Conservation (phyloP, 129 eudicot genomes). For the Lonicera japonica region DNA sequence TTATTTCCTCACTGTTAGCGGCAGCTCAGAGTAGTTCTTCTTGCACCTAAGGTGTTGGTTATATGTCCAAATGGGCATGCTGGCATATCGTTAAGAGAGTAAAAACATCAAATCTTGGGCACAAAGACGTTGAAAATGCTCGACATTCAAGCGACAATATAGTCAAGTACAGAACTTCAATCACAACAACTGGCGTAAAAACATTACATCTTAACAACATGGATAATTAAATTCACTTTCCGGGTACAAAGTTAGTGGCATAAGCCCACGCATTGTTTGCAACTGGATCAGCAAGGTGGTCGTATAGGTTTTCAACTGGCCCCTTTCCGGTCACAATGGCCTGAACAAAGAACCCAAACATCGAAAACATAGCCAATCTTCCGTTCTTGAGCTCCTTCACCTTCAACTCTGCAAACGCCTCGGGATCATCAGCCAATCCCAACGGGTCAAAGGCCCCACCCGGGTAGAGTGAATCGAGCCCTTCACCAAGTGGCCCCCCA, state of each 20-base stretch:
- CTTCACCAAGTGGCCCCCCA: constrained; percentile 76
- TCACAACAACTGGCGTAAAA: neutral
- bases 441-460: constrained; percentile 71
- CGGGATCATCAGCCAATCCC: constrained; percentile 69
- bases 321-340: constrained; percentile 79
- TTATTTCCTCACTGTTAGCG: no score
- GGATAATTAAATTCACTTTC: constrained; percentile 33
- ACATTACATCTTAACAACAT: neutral
- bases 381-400: constrained; percentile 76
- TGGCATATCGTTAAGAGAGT: no score
- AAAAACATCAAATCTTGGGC: no score
- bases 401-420: constrained; percentile 73
- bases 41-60: no score
- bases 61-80: no score
- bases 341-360: constrained; percentile 75
- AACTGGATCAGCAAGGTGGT: constrained; percentile 51
- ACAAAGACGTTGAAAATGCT: no score
- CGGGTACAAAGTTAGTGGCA: constrained; percentile 75
- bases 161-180: no score
- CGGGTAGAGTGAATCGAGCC: constrained; percentile 50
- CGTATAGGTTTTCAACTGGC: constrained; percentile 59
- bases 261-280: constrained; percentile 72
- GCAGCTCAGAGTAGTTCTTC: no score
- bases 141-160: no score
- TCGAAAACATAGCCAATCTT: constrained; percentile 64